Conservation (phyloP, 2,329 filamentous ascomycete species). For the Bipolaris sorokiniana region DNA sequence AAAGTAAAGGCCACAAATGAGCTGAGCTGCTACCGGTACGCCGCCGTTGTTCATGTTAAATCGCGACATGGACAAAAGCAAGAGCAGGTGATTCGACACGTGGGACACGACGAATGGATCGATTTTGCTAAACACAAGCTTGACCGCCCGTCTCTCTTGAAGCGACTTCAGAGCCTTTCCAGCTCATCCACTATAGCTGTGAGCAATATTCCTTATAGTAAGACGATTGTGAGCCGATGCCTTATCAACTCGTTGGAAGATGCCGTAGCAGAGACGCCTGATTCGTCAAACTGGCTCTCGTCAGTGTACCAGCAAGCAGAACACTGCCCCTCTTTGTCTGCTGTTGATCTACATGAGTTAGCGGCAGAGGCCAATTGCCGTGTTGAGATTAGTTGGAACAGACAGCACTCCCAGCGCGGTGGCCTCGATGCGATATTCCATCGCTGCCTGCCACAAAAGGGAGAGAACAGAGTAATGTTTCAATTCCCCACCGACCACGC, state of each 20-base stretch:
- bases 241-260: not conserved
- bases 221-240: constrained; percentile 1
- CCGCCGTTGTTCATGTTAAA: constrained; percentile 8
- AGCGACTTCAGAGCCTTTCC: not conserved
- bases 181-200: not conserved
- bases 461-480: not conserved
- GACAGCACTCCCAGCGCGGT: constrained; percentile 7
- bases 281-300: not conserved
- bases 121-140: not conserved
- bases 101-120: not conserved
- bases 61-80: not conserved
- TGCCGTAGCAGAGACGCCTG: not conserved
- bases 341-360: not conserved
- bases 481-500: not conserved
- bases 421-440: constrained; percentile 11
- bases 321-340: not conserved
- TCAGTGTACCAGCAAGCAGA: not conserved
- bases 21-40: constrained; percentile 17
- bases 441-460: not conserved
- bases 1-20: constrained; percentile 18
- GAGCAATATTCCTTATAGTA: constrained; percentile 6
- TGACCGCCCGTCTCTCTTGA: not conserved
- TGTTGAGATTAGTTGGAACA: constrained; percentile 9
- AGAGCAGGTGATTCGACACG: not conserved
- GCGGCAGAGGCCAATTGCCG: not conserved